phyloP scores from a whole-genome alignment of 768 basidiomycete species.

The Lactarius indigo region DNA sequence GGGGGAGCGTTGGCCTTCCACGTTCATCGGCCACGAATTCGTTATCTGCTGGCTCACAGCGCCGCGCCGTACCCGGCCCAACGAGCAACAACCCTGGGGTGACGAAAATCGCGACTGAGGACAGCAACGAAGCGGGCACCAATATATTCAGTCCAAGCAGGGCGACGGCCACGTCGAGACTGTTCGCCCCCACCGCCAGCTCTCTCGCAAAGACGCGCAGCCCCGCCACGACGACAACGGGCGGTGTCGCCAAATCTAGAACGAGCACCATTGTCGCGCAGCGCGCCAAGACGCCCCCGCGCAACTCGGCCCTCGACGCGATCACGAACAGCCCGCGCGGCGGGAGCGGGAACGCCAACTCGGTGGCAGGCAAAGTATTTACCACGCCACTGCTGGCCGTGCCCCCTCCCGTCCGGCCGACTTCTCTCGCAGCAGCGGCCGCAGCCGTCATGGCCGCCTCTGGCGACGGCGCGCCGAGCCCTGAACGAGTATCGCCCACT shows the following conservation, averaged over 20 bases:
- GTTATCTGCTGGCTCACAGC: slow-evolving; percentile 46
- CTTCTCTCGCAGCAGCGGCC: slow-evolving; percentile 32
- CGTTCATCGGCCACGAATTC: slow-evolving; percentile 32
- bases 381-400: slow-evolving; percentile 43
- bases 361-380: slow-evolving; percentile 42
- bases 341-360: slow-evolving; percentile 22
- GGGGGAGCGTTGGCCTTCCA: slow-evolving; percentile 27
- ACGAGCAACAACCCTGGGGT: slow-evolving; percentile 15
- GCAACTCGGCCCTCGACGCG: slow-evolving; percentile 30
- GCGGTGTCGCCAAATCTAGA: slow-evolving; percentile 20
- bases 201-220: slow-evolving; percentile 24
- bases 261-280: slow-evolving; percentile 19
- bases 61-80: slow-evolving; percentile 24
- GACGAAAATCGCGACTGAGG: background rate
- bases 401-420: slow-evolving; percentile 24
- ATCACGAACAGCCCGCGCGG: slow-evolving; percentile 36
- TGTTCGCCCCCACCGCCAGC: slow-evolving; percentile 30
- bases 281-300: slow-evolving; percentile 18
- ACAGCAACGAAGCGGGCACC: background rate
- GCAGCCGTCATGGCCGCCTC: slow-evolving; percentile 27
- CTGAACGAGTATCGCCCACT: background rate
- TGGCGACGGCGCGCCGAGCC: slow-evolving; percentile 7
- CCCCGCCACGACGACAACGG: slow-evolving; percentile 7
- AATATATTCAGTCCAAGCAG: slow-evolving; percentile 26
- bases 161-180: slow-evolving; percentile 13